These are phyloP conservation scores for Lepiota venenata DNA, from an alignment of 768 basidiomycete species.

Conservation along the genomic window DNA sequence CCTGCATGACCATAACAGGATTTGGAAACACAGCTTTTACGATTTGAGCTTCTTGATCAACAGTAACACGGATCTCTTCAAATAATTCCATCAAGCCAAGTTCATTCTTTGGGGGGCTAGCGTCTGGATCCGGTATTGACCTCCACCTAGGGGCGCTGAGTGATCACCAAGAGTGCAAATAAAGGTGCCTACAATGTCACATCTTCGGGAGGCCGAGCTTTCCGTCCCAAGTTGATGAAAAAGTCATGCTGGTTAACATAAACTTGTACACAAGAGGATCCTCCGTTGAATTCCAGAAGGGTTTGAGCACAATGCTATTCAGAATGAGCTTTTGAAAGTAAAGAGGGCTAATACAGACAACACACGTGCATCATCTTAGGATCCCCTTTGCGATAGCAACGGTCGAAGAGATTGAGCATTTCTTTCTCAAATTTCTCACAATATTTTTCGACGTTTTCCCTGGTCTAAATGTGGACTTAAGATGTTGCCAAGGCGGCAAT, in stretches of 20 bases:
- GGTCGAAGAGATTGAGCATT: conserved; percentile 93
- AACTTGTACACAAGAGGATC: conserved; percentile 93
- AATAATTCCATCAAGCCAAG: conserved; percentile 78
- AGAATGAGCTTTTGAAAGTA: neutral
- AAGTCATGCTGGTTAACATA: conserved; percentile 99
- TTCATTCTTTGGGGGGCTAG: conserved; percentile 73
- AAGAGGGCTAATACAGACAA: neutral
- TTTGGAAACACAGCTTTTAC: conserved; percentile 99
- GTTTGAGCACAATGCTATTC: conserved; percentile 96
- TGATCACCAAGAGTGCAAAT: neutral
- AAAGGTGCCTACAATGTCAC: conserved; percentile 44
- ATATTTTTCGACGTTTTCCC: conserved; percentile 92
- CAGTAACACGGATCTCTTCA: conserved; percentile 83
- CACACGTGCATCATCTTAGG: conserved; percentile 98
- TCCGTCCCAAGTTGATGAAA: conserved; percentile 91
- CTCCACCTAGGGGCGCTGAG: conserved; percentile 61
- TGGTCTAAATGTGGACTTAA: conserved; percentile 48
- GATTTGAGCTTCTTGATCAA: conserved; percentile 95
- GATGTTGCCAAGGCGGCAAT: neutral
- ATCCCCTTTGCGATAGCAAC: conserved; percentile 94
- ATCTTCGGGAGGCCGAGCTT: conserved; percentile 52
- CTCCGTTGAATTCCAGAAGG: conserved; percentile 96
- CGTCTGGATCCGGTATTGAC: conserved; percentile 74
- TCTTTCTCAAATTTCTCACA: conserved; percentile 99
- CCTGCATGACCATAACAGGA: conserved; percentile 95